These are phyloP conservation scores for Kodamaea derodonti DNA, from an alignment of 1,139 yeast species.

Conservation along the genomic window DNA sequence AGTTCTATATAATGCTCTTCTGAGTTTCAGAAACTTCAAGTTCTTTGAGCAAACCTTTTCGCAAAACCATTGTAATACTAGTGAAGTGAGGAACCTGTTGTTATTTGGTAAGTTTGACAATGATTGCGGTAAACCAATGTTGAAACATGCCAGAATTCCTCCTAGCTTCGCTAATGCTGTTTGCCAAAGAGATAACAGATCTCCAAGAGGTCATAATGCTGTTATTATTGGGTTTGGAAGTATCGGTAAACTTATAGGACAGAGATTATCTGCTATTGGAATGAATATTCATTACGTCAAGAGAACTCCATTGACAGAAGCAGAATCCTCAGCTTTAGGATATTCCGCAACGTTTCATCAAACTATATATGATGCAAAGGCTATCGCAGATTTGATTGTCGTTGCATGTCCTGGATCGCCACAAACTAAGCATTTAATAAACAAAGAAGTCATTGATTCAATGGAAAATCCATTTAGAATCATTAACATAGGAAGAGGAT, in stretches of 20 bases:
- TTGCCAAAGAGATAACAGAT: slow-evolving; percentile 13
- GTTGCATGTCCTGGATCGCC: slow-evolving; percentile 67
- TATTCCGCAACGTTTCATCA: slow-evolving; percentile 16
- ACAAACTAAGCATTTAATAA: slow-evolving; percentile 54
- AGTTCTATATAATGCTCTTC: slow-evolving; percentile 19
- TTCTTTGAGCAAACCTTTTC: slow-evolving; percentile 11
- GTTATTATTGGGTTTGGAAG: slow-evolving; percentile 25
- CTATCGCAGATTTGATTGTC: slow-evolving; percentile 54
- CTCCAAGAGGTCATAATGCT: slow-evolving; percentile 21
- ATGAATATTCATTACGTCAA: slow-evolving; percentile 25
- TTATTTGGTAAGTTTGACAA: slow-evolving; percentile 14
- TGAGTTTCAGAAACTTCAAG: slow-evolving; percentile 21
- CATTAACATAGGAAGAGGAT: slow-evolving; percentile 77
- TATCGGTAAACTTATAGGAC: slow-evolving; percentile 20
- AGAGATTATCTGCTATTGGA: slow-evolving; percentile 18
- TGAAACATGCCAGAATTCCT: slow-evolving; percentile 7
- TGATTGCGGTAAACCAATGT: slow-evolving; percentile 8
- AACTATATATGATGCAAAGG: slow-evolving; percentile 19
- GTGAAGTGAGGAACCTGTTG: slow-evolving; percentile 11
- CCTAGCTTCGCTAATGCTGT: slow-evolving; percentile 10
- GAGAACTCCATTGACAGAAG: slow-evolving; percentile 12
- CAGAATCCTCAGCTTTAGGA: slow-evolving; percentile 13
- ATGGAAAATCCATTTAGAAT: slow-evolving; percentile 55
- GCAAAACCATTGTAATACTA: slow-evolving; percentile 10
- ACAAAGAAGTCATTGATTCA: slow-evolving; percentile 42